Conservation (phyloP, 1,284 basidiomycete genomes). For the Veloporphyrellus conicus region DNA sequence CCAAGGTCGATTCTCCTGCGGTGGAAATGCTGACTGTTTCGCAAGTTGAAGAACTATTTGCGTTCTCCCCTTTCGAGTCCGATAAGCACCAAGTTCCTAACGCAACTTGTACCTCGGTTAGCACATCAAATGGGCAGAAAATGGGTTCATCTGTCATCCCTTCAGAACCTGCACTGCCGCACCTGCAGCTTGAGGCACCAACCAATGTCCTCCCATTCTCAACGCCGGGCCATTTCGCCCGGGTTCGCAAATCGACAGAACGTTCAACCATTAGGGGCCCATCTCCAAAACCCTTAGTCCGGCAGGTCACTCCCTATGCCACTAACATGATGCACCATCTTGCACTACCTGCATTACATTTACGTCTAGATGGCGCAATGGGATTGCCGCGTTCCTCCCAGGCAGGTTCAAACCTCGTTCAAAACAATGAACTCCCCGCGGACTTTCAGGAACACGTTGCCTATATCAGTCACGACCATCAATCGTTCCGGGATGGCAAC, state of each 20-base stretch:
- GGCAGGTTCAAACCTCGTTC: conserved; percentile 9
- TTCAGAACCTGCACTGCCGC: background rate
- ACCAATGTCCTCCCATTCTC: conserved; percentile 24
- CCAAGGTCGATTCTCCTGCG: background rate
- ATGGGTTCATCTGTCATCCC: background rate
- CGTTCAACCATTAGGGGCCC: background rate
- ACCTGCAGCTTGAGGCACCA: background rate
- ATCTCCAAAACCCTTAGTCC: conserved; percentile 2
- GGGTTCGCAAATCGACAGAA: conserved; percentile 6
- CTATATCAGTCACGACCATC: conserved; percentile 4
- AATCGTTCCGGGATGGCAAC: conserved; percentile 3
- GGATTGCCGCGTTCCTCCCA: conserved; percentile 5
- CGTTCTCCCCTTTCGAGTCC: conserved; percentile 29
- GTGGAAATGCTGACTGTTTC: conserved; percentile 5
- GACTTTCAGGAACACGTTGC: conserved; percentile 11
- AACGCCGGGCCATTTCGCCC: conserved; percentile 25
- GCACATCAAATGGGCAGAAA: background rate
- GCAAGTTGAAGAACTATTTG: conserved; percentile 25
- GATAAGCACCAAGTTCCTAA: conserved; percentile 10
- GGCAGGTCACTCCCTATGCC: conserved; percentile 10
- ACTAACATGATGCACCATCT: conserved; percentile 11
- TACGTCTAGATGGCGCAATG: conserved; percentile 20
- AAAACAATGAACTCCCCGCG: conserved; percentile 12
- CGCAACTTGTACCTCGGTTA: conserved; percentile 4
- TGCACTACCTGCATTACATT: conserved; percentile 10